phyloP scores from a whole-genome alignment of 257 asterid genomes.

The Solanum gracilifrons region DNA sequence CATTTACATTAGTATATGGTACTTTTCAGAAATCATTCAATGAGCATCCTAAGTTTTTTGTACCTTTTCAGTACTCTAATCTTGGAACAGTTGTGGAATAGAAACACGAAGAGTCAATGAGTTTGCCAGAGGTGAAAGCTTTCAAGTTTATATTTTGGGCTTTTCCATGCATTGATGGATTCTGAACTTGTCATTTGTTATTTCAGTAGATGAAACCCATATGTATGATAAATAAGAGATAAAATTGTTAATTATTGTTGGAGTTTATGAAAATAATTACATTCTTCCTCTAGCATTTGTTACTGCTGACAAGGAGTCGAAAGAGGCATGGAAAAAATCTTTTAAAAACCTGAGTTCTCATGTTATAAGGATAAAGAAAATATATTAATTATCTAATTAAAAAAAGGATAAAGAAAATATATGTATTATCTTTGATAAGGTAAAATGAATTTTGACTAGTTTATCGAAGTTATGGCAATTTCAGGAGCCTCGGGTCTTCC shows the following conservation, averaged over 20 bases:
- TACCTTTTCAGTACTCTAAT: neutral
- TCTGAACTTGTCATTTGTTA: neutral
- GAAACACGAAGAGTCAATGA: neutral
- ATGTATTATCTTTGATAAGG: neutral
- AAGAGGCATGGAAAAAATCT: neutral
- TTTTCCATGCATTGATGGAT: neutral
- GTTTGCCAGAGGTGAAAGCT: neutral
- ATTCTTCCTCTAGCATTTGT: neutral
- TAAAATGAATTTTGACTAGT: neutral
- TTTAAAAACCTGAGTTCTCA: neutral
- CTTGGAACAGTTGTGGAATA: neutral
- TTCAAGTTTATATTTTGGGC: neutral
- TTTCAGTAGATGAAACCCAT: neutral
- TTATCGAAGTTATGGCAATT: neutral
- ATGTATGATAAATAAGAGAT: neutral
- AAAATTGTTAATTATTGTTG: neutral
- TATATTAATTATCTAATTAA: neutral
- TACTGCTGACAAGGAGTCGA: neutral
- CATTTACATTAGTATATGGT: neutral
- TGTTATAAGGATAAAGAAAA: neutral
- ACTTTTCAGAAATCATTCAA: neutral
- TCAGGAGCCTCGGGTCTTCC: neutral
- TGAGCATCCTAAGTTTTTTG: neutral
- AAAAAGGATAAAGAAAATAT: neutral
- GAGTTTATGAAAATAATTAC: neutral